Evolutionary conservation across 2,329 filamentous ascomycete genomes (phyloP), one percentile per base, ranked within the genome.

Genomic region (Endocalyx cinctus): DNA sequence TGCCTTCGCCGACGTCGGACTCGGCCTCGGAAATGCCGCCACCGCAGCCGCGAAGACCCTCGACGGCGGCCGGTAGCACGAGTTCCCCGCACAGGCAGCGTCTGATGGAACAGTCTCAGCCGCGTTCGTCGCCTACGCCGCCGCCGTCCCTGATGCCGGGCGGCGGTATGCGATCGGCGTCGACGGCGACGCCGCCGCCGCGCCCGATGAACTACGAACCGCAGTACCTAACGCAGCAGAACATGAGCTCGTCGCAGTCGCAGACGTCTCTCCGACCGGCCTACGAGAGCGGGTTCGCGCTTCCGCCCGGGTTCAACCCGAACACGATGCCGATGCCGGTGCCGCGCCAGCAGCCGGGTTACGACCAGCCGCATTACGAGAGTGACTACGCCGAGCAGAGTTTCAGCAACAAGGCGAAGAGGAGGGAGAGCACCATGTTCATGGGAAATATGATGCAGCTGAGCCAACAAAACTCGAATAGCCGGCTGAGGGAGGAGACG

Each of bases 351-450:
- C 49, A 57, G 25, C 43, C 54, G 18, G 39, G 47, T 17, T 64
- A 62, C 38, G 67, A 72, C 29, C 65, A 65, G 35, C 57, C 55
- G 17, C 46, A 50, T 34, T 52, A 54, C 25, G 49, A 48, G 22
- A 41, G 45, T 15, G 52, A 57, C 30, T 52, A 59, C 33, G 52
- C 38, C 27, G 58, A 66, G 23, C 61, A 61, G 33, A 51, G 54
- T 7, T 61, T 61, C 17, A 43, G 45, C 19, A 48, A 47, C 40
- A 72, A 63, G 46, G 50, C 52, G 25, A 73, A 67, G 50, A 66
- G 75, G 30, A 69, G 78, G 31, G 77, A 82, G 56, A 82, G 79
- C 47, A 63, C 67, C 28, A 75, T 82, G 55, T 75, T 79, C 39
- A 67, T 70, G 37, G 62, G 62, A 14, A 62, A 70, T 43, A 58